Percentiles rank a stretch among this genome's conserved stretches.
Evolutionary conservation across 257 asterid species (phyloP).

Genomic region (Solanum ahanhuiri): DNA sequence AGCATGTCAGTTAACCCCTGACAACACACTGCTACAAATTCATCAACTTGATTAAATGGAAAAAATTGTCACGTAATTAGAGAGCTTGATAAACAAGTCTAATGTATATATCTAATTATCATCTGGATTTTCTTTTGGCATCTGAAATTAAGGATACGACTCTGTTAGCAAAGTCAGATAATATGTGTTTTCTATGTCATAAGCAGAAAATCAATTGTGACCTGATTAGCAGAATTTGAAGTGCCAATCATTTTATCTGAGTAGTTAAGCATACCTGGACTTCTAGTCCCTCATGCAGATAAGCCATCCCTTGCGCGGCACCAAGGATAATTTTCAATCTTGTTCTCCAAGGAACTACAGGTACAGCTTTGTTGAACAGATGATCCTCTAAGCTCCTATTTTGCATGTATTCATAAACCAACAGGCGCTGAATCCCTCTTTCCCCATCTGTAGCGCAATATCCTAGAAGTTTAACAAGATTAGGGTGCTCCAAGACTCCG

Average conservation of each 20-base stretch:
- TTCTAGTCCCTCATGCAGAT: constrained; percentile 77
- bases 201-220: neutral
- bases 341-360: constrained; percentile 60
- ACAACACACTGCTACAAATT: neutral
- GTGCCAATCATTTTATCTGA: neutral
- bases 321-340: constrained; percentile 72
- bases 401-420: constrained; percentile 83
- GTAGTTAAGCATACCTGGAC: constrained; percentile 36
- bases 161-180: neutral
- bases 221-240: neutral
- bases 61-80: neutral
- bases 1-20: neutral
- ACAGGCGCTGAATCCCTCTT: constrained; percentile 76
- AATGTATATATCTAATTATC: neutral
- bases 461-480: constrained; percentile 85
- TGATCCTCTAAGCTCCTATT: constrained; percentile 89
- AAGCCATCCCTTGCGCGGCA: constrained; percentile 87
- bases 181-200: neutral
- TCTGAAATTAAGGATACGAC: neutral
- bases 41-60: neutral
- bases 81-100: neutral
- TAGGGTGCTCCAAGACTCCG: constrained; percentile 76
- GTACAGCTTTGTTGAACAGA: constrained; percentile 53
- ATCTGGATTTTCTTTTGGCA: neutral
- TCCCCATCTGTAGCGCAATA: constrained; percentile 84